Evolutionary conservation across 2,329 filamentous ascomycete genomes (phyloP), one percentile per base, ranked within the genome.

Genomic region (Emergomyces pasteurianus): DNA sequence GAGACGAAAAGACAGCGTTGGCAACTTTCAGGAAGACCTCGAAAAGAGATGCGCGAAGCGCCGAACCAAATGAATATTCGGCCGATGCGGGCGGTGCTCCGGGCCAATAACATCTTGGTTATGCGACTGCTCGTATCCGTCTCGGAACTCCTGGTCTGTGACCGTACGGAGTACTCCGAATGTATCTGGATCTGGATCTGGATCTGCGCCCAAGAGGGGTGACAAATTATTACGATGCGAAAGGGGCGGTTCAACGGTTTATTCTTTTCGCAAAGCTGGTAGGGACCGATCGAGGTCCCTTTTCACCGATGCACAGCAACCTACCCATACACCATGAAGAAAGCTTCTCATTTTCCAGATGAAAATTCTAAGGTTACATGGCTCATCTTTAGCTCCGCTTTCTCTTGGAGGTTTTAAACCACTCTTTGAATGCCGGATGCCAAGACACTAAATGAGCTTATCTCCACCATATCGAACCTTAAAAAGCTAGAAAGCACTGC

Each of bases 381-480:
- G 36, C 36, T 12, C 36, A 8, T 3, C 36, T 12, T 47, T n/a
- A n/a, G n/a, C n/a, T n/a, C n/a, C n/a, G n/a, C n/a, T n/a, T n/a
- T n/a, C n/a, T 47, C 14, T n/a, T 18, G 18, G 49, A 9, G 49
- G 47, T 31, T 52, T 52, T 52, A 52, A 52, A 26, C n/a, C 49
- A 1, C 4, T 1, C 16, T 16, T 14, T 2, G n/a, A 52, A 6
- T 28, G 26, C 26, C 18, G 23, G 38, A 2, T 31, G 54, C 38
- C 54, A 43, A 57, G 38, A 18, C 54, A 21, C 38, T 46, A 57
- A 57, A 57, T 23, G 34, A 57, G 54, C 54, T 57, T 57, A 57
- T 42, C 38, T 43, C 54, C 54, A 57, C 36, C 54, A 57, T 42
- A 31, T 23, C 34, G 6, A 55, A 55, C 53, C 36, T 55, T 55